Evolutionary conservation across 495 filamentous ascomycete genomes (phyloP), one percentile per base, ranked within the genome.

Genomic region (Rostrohypoxylon terebratum): DNA sequence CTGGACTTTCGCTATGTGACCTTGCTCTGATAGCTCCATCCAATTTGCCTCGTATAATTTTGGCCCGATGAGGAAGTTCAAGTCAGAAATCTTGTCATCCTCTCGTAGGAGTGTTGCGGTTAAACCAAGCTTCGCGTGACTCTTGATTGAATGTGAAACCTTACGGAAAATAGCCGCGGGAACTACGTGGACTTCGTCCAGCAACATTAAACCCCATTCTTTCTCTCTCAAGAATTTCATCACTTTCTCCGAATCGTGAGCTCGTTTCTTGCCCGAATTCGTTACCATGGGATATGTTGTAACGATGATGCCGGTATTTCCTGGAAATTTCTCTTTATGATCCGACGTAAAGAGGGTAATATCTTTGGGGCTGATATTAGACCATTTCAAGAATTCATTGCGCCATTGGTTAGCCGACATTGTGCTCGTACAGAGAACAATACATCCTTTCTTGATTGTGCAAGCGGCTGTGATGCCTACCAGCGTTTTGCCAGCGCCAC

Each of bases 341-440:
- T 97, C 95, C 1, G 94, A 94, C 2, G 96, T 98, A 79, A 99
- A 99, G 66, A 97, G 88, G 42, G 95, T 92, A 75, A 99, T 92
- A 75, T 97, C 93, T 64, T 94, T 89, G 0, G 96, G 93, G 72
- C 93, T 92, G 75, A 99, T 97, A 74, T 98, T 98, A 54, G 94
- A 97, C 96, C 96, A 98, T 75, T 97, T 96, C 69, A 98, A 82
- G 78, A 98, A 98, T 74, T 98, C 94, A 42, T 94, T 91, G 45
- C 93, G 87, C 96, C 96, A 99, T 78, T 99, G 96, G 3, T 97
- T 92, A 8, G 97, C 96, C 3, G 94, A 97, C 94, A 98, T 99
- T 55, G 93, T 94, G 75, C 92, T 96, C 8, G 96, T 98, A 78
- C 94, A 98, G 28, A 99, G 90, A 14, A 98, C 92, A 63, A 99